phyloP scores from a whole-genome alignment of 169 alveolate genomes.

The Plasmodium sp. region DNA sequence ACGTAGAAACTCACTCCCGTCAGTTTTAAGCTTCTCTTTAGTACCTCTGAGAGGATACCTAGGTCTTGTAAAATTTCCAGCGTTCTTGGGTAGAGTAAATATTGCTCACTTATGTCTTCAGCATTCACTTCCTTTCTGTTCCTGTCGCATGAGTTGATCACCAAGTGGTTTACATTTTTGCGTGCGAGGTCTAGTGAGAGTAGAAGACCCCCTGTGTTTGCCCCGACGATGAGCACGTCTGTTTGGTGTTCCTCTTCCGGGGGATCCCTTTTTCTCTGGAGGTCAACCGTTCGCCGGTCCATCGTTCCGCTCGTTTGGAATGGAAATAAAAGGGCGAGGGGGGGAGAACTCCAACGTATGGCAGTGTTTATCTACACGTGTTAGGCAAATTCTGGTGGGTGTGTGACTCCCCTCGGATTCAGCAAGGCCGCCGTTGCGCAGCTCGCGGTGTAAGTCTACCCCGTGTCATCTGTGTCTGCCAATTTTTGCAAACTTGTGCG shows the following conservation, averaged over 20 bases:
- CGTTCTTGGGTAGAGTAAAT: constrained; percentile 45
- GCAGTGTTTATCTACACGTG: background rate
- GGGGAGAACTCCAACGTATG: background rate
- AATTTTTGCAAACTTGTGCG: background rate
- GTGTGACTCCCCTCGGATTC: background rate
- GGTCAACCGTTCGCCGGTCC: background rate
- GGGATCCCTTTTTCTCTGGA: background rate
- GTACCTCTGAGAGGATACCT: constrained; percentile 10
- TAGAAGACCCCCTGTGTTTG: constrained; percentile 17
- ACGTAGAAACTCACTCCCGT: constrained; percentile 25
- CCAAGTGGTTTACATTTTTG: constrained; percentile 22
- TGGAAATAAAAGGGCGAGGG: background rate
- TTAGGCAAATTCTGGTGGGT: background rate
- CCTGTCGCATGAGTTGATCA: constrained; percentile 9
- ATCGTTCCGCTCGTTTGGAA: background rate
- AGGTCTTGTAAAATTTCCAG: constrained; percentile 33
- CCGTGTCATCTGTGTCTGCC: background rate
- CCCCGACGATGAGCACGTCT: constrained; percentile 39
- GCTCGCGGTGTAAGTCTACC: background rate
- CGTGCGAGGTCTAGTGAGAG: constrained; percentile 20
- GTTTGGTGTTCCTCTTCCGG: background rate
- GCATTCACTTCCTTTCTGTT: background rate
- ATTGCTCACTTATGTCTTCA: constrained; percentile 19
- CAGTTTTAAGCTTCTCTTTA: constrained; percentile 14
- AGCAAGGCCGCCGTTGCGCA: background rate